phyloP scores from a whole-genome alignment of 2,329 filamentous ascomycete species.

The Xylariaceae sp. region DNA sequence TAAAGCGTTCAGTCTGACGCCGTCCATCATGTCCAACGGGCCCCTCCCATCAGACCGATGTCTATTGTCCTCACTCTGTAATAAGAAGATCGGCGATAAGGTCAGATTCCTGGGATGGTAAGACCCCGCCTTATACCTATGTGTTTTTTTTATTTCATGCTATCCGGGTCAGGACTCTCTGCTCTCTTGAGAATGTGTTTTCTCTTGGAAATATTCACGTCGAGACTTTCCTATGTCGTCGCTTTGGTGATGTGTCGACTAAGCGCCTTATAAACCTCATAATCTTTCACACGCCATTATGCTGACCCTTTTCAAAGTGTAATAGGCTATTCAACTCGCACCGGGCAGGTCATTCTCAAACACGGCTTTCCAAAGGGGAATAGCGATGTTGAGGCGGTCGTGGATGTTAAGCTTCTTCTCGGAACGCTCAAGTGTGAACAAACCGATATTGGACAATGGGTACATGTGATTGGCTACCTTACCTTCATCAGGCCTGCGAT shows the following conservation, averaged over 20 bases:
- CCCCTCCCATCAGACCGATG: constrained; percentile 61
- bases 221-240: background rate
- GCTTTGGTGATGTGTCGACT: background rate
- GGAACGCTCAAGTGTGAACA: constrained; percentile 57
- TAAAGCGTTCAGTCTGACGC: background rate
- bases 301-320: constrained; percentile 38
- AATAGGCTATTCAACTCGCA: constrained; percentile 44
- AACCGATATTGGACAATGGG: constrained; percentile 71
- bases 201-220: background rate
- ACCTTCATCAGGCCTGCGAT: constrained; percentile 28
- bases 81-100: constrained; percentile 58
- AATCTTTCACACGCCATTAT: constrained; percentile 3
- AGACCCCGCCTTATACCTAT: constrained; percentile 29
- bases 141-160: background rate
- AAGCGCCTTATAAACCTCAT: background rate
- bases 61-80: constrained; percentile 57
- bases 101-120: constrained; percentile 91
- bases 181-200: background rate
- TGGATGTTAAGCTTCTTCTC: constrained; percentile 68
- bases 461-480: constrained; percentile 83
- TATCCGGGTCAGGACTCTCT: background rate
- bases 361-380: constrained; percentile 54
- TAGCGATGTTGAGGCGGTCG: constrained; percentile 46
- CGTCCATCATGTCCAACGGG: constrained; percentile 44
- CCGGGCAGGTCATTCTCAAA: constrained; percentile 60